phyloP scores from a whole-genome alignment of 2,329 filamentous ascomycete species.

The Sphaerulina musiva region DNA sequence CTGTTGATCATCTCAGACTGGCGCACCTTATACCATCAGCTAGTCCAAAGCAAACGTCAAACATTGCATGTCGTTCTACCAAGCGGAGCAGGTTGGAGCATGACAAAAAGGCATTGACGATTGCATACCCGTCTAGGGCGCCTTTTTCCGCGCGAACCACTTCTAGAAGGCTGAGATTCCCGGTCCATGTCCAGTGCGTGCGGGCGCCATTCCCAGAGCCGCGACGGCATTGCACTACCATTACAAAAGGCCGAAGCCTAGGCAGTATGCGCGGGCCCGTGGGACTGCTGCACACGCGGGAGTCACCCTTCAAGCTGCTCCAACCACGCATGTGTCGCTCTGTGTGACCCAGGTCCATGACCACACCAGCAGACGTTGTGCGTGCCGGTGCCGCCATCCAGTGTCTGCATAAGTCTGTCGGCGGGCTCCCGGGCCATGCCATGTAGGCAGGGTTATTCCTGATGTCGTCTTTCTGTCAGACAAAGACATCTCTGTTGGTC shows the following conservation, averaged over 20 bases:
- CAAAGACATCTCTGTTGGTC: constrained; percentile 22
- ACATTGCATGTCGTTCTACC: constrained; percentile 11
- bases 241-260: constrained; percentile 15
- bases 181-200: constrained; percentile 2
- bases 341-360: constrained; percentile 16
- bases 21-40: constrained; percentile 1
- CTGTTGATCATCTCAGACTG: background rate
- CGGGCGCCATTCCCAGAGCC: constrained; percentile 13
- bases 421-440: constrained; percentile 17
- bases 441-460: constrained; percentile 19
- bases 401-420: constrained; percentile 14
- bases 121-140: constrained; percentile 11
- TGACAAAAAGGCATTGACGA: constrained; percentile 19
- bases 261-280: constrained; percentile 18
- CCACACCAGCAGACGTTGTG: constrained; percentile 21
- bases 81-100: constrained; percentile 12
- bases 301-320: constrained; percentile 16
- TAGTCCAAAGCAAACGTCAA: constrained; percentile 21
- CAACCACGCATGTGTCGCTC: constrained; percentile 17
- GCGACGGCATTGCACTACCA: constrained; percentile 14
- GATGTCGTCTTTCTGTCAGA: constrained; percentile 15
- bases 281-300: constrained; percentile 13
- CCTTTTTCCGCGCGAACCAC: constrained; percentile 18
- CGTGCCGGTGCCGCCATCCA: constrained; percentile 18
- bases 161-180: constrained; percentile 22